phyloP scores from a whole-genome alignment of 2,329 filamentous ascomycete species.

The Periconia macrospinosa region DNA sequence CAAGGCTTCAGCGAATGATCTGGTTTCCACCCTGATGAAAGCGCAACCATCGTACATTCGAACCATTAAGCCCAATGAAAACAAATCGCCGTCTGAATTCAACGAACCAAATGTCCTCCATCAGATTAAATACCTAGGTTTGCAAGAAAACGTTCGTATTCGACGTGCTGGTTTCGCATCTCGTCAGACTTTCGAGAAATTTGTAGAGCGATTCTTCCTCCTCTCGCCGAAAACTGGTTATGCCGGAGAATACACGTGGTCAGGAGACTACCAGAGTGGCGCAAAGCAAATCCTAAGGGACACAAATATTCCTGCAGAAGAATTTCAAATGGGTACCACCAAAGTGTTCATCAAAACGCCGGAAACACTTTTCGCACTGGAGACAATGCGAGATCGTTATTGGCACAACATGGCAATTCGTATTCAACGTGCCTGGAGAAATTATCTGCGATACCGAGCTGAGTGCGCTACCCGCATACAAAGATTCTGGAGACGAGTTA shows the following conservation, averaged over 20 bases:
- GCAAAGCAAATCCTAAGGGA: slow-evolving; percentile 94
- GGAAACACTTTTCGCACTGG: slow-evolving; percentile 92
- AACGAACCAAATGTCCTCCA: slow-evolving; percentile 91
- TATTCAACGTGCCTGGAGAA: slow-evolving; percentile 96
- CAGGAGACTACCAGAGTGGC: slow-evolving; percentile 82
- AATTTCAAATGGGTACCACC: slow-evolving; percentile 95
- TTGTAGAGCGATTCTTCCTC: slow-evolving; percentile 95
- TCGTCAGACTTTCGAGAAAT: slow-evolving; percentile 96
- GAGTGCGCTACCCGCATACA: slow-evolving; percentile 95
- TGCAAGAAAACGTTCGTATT: slow-evolving; percentile 99
- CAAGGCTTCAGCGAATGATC: slow-evolving; percentile 87
- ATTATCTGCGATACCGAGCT: slow-evolving; percentile 87
- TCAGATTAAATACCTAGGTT: slow-evolving; percentile 97
- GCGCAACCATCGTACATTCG: slow-evolving; percentile 96
- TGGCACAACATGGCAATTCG: slow-evolving; percentile 99
- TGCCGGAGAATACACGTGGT: slow-evolving; percentile 96
- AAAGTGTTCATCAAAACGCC: slow-evolving; percentile 99
- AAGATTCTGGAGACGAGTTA: slow-evolving; percentile 92
- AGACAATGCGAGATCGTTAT: slow-evolving; percentile 96
- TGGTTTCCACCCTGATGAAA: slow-evolving; percentile 96
- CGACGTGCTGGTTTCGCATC: slow-evolving; percentile 95
- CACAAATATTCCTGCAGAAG: slow-evolving; percentile 90
- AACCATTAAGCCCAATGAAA: slow-evolving; percentile 99
- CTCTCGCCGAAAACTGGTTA: slow-evolving; percentile 94
- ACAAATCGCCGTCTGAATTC: slow-evolving; percentile 93